Base-by-base conservation (phyloP, 2,329 filamentous ascomycete genomes). In the Fusarium zealandicum region DNA sequence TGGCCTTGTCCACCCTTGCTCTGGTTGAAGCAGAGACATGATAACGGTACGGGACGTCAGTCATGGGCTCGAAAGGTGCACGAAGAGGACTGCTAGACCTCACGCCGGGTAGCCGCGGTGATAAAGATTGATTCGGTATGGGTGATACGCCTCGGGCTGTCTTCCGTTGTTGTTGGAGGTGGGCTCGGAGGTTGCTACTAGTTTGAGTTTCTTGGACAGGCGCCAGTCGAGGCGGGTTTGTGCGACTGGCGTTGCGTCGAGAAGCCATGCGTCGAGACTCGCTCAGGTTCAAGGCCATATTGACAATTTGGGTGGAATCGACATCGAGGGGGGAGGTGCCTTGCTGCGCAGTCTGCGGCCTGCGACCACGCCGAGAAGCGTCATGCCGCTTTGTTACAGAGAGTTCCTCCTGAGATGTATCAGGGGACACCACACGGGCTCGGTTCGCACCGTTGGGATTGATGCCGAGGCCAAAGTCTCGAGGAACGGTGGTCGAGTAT, bases 231-330 rank as follows among this genome's bases (percentile, higher is more conserved):
- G 78, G 83, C 25, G 75, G 83, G 30, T 76, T 77, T 49, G 72
- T 82, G 69, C 70, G 84, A 49, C 68, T 84, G 63, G 73, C 81
- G 72, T 70, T 86, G 73, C 77, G 82, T 73, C 78, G 83, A 72
- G 76, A 85, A 57, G 79, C 90, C 74, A 81, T 81, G 69, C 85
- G 85, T 61, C 86, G 85, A 68, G 88, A 90, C 73, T 97, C 92
- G 76, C 90, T 96, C 42, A 98, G 75, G 61, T 89, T 95, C 64
- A 98, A 76, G 2, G 93, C 93, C 83, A 98, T 90, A 68, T 92
- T 92, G 35, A 98, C 92, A 60, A 98, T 96, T 72, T 96, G 90
- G 4, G 89, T 85, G 7, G 93, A 89, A 68, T 97, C 93, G 54
- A 89, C 81, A 65, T 92, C 86, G 16, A 90, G 70, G 5, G 72